phyloP scores from a whole-genome alignment of 345 rosid genomes.

The Citrus australasica region DNA sequence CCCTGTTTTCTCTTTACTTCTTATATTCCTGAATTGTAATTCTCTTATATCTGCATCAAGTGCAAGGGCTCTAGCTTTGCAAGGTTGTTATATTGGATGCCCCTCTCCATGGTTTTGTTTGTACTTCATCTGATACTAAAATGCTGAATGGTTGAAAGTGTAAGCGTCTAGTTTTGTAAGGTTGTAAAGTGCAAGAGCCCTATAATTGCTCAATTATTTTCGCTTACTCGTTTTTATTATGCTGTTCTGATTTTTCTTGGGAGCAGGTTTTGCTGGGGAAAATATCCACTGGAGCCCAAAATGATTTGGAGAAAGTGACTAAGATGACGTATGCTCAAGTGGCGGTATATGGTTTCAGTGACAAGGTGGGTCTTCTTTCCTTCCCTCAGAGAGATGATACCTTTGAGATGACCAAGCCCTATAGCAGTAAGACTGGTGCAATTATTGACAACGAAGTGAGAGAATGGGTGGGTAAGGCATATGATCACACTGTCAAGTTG shows the following conservation, averaged over 20 bases:
- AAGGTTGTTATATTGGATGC: neutral
- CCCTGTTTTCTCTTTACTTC: neutral
- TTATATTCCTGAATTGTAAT: neutral
- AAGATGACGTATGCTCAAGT: conserved; percentile 52
- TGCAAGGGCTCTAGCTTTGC: neutral
- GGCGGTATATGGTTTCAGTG: conserved; percentile 56
- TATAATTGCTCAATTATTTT: neutral
- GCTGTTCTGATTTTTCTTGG: neutral
- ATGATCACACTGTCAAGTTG: conserved; percentile 33
- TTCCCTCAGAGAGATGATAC: conserved; percentile 45
- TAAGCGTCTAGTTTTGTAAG: neutral
- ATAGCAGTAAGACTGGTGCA: conserved; percentile 49
- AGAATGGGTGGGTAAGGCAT: conserved; percentile 51
- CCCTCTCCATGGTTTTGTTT: neutral
- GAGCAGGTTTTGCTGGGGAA: conserved; percentile 33
- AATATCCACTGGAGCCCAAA: conserved; percentile 55
- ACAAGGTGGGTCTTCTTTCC: conserved; percentile 59
- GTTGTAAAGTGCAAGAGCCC: neutral
- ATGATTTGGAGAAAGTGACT: conserved; percentile 55
- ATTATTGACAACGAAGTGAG: conserved; percentile 47
- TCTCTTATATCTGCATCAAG: neutral
- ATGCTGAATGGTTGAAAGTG: neutral
- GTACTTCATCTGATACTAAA: neutral
- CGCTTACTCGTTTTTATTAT: neutral
- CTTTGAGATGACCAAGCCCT: conserved; percentile 44